Conservation (phyloP, 768 basidiomycete species). For the Suillus weaverae region DNA sequence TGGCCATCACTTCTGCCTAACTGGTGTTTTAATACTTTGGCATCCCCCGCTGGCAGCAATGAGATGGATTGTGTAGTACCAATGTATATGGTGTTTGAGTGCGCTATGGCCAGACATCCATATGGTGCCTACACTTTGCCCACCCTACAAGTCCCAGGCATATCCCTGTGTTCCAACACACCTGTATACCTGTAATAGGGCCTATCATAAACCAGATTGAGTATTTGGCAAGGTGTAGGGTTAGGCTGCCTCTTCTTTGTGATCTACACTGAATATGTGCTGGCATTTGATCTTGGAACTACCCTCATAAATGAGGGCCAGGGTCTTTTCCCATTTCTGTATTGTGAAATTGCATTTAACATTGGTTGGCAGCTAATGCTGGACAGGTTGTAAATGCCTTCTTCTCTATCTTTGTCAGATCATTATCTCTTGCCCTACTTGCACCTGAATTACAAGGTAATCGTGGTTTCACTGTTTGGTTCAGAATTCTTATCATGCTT, state of each 20-base stretch:
- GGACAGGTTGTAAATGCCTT: constrained; percentile 57
- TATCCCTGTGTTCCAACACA: too few relatives aligned
- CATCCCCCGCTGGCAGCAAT: too few relatives aligned
- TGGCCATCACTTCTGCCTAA: too few relatives aligned
- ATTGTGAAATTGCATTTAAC: neutral
- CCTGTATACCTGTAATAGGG: too few relatives aligned
- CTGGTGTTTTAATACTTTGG: too few relatives aligned
- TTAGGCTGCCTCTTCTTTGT: constrained; percentile 49
- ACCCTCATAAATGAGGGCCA: constrained; percentile 42
- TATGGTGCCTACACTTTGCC: too few relatives aligned
- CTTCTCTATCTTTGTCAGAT: constrained; percentile 50
- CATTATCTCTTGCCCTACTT: constrained; percentile 53
- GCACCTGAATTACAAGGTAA: constrained; percentile 50
- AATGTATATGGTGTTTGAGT: too few relatives aligned
- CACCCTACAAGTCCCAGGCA: too few relatives aligned
- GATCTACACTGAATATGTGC: constrained; percentile 42
- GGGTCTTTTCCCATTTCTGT: constrained; percentile 17
- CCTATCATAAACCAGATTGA: constrained; percentile 28
- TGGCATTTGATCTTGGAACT: constrained; percentile 50
- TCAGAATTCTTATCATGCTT: neutral
- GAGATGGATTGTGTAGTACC: too few relatives aligned
- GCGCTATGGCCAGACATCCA: too few relatives aligned
- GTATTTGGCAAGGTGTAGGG: constrained; percentile 37
- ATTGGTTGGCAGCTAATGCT: constrained; percentile 27
- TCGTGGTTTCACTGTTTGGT: neutral